A percentile compares a stretch with the other conserved stretches of the same genome.
Conservation (phyloP, 225 moss, liverwort and hornwort species). For the Takakia lepidozioides region DNA sequence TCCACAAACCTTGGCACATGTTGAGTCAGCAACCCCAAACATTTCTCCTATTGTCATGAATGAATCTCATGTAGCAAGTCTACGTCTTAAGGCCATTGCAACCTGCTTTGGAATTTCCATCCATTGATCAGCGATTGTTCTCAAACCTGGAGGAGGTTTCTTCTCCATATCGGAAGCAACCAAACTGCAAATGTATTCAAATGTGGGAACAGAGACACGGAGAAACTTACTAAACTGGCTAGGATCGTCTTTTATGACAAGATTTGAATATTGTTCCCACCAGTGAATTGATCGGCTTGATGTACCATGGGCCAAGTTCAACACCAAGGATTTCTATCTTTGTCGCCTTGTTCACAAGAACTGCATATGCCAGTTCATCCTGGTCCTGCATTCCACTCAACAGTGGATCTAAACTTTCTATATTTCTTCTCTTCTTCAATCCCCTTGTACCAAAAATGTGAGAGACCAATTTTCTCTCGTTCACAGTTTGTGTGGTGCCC, state of each 20-base stretch:
- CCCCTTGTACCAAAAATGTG: too few relatives aligned
- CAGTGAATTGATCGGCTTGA: neutral
- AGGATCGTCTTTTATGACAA: neutral
- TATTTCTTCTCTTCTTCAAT: too few relatives aligned
- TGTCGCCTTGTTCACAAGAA: too few relatives aligned
- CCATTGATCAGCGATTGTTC: neutral
- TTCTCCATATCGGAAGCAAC: neutral
- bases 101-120: conserved; percentile 3
- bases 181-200: conserved; percentile 4
- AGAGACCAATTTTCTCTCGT: too few relatives aligned
- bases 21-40: neutral
- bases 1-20: neutral
- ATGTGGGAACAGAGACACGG: conserved; percentile 2
- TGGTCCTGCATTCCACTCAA: too few relatives aligned
- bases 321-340: too few relatives aligned
- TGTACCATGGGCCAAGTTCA: neutral
- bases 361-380: too few relatives aligned
- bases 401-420: too few relatives aligned
- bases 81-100: neutral
- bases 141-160: neutral
- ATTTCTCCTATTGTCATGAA: neutral
- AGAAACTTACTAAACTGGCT: neutral
- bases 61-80: neutral
- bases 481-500: too few relatives aligned
- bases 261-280: neutral